Percentiles rank a stretch among this genome's conserved stretches.
Conservation (phyloP, 345 rosid species). For the Fremontodendron californicum region DNA sequence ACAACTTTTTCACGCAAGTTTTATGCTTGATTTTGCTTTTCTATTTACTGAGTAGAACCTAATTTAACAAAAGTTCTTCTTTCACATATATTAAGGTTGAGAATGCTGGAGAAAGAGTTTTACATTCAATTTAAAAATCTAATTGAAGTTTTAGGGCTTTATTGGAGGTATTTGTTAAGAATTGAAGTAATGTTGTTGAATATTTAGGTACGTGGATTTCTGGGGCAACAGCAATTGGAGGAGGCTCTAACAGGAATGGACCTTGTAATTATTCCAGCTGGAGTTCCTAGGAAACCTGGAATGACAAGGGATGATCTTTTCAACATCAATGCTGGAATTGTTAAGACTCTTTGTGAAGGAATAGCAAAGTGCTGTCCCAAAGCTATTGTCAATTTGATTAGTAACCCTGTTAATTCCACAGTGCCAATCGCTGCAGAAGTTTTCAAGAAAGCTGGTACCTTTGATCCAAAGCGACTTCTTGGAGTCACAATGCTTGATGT, state of each 20-base stretch:
- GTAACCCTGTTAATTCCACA: conserved; percentile 94
- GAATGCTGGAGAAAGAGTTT: background rate
- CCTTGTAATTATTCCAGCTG: conserved; percentile 89
- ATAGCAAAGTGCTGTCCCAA: conserved; percentile 79
- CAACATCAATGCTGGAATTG: conserved; percentile 96
- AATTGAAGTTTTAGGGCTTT: background rate
- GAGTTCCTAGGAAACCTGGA: conserved; percentile 97
- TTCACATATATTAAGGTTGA: background rate
- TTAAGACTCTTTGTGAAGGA: conserved; percentile 81
- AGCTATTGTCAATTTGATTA: conserved; percentile 80
- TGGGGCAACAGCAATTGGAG: conserved; percentile 80
- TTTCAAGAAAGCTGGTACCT: conserved; percentile 84
- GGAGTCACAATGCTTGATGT: conserved; percentile 98
- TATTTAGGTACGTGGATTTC: conserved; percentile 79
- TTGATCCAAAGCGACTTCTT: conserved; percentile 77
- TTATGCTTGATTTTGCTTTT: background rate
- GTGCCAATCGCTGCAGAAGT: conserved; percentile 96
- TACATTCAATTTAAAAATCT: background rate
- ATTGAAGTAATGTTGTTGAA: background rate
- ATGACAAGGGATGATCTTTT: conserved; percentile 98
- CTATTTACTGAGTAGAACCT: background rate
- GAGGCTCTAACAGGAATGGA: conserved; percentile 92
- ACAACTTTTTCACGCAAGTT: background rate
- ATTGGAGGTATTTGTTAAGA: background rate
- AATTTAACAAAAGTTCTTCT: background rate